Conservation (phyloP, 352 stramenopile species). For the Globisporangium cederbergense region DNA sequence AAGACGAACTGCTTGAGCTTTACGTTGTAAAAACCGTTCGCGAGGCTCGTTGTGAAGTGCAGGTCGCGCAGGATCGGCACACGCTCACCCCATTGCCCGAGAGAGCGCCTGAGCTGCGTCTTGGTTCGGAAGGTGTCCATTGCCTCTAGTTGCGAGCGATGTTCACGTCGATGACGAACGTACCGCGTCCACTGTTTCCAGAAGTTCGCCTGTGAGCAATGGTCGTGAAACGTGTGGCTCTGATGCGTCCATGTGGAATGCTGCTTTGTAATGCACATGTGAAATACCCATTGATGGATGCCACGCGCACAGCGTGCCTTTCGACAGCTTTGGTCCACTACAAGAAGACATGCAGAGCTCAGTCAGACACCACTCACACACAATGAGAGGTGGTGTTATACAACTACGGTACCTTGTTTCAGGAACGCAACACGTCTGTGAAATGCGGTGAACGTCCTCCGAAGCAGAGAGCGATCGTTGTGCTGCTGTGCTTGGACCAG, state of each 20-base stretch:
- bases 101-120: not conserved
- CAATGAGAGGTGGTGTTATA: not conserved
- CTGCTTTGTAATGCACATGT: conserved; percentile 12
- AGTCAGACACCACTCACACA: not conserved
- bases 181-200: conserved; percentile 23
- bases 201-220: not conserved
- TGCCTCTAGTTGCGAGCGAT: not conserved
- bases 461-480: not conserved
- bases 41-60: conserved; percentile 20
- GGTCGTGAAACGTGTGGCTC: not conserved
- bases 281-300: conserved; percentile 15
- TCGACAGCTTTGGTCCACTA: conserved; percentile 11
- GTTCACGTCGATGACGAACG: conserved; percentile 11
- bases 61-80: conserved; percentile 29
- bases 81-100: conserved; percentile 19
- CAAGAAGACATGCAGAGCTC: not conserved
- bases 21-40: conserved; percentile 12
- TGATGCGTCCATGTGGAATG: not conserved
- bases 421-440: not conserved
- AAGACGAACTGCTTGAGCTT: conserved; percentile 27
- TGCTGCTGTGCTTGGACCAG: conserved; percentile 1
- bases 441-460: conserved; percentile 5
- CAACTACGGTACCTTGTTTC: conserved; percentile 15
- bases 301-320: not conserved
- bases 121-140: conserved; percentile 20